These are phyloP conservation scores for Dioscorea alata DNA, from an alignment of 106 monocot genomes.

Conservation along the genomic window DNA sequence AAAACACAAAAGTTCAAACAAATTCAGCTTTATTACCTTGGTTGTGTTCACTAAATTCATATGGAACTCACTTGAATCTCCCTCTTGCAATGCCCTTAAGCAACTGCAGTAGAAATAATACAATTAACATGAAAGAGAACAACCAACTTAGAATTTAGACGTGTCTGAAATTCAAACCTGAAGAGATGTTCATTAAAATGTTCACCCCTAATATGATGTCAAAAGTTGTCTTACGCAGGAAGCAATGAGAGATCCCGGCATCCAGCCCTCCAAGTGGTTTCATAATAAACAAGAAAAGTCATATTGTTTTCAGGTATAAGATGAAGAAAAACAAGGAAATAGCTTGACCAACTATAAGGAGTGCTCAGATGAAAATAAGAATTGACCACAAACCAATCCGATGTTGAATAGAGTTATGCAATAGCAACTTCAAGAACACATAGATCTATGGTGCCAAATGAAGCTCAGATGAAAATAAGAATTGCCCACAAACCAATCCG, in stretches of 20 bases:
- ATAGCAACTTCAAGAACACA: too few species aligned
- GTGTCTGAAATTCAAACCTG: slow-evolving; percentile 33
- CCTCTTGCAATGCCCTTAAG: slow-evolving; percentile 88
- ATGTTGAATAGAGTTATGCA: too few species aligned
- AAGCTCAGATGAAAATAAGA: too few species aligned
- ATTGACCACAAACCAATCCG: too few species aligned
- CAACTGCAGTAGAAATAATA: slow-evolving; percentile 39
- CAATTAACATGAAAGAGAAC: not conserved
- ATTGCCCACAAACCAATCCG: too few species aligned
- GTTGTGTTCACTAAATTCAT: slow-evolving; percentile 54
- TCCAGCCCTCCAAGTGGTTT: slow-evolving; percentile 96
- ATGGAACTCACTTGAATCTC: slow-evolving; percentile 58
- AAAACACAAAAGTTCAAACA: not conserved
- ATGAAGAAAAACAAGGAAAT: too few species aligned
- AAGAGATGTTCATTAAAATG: slow-evolving; percentile 77
- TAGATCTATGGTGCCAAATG: slow-evolving; percentile 82
- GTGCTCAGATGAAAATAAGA: too few species aligned
- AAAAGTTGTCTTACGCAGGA: slow-evolving; percentile 16
- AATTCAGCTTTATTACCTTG: slow-evolving; percentile 33
- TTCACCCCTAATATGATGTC: slow-evolving; percentile 8
- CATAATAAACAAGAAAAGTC: slow-evolving; percentile 47
- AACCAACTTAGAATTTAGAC: not conserved
- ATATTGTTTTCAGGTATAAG: not conserved
- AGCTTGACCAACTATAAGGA: too few species aligned
- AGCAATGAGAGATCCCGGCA: slow-evolving; percentile 89